Base-by-base conservation (phyloP, 306 rosid genomes). In the Pueraria montana region DNA sequence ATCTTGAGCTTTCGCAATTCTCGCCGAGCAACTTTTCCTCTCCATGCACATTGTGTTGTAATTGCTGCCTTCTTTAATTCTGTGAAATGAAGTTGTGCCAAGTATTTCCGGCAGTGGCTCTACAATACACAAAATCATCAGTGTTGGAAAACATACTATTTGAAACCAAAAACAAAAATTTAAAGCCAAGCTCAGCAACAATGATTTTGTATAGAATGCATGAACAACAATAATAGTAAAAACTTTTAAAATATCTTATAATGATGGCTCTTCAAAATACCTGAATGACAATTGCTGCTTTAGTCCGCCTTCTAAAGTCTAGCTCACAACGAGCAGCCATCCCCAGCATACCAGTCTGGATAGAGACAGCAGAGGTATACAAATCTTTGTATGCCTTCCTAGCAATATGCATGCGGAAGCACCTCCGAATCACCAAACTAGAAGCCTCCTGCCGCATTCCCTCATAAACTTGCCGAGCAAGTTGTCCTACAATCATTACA, bases 11-110 rank as follows among this genome's bases (percentile, higher is more conserved):
- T 87, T 77, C 89, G 88, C 64, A 95, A 79, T 82, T 93, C 92
- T 74, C 26, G 77, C 80, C 93, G 89, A 61, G 98, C 98, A 80
- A 90, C 83, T 89, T 77, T 90, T 90, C 92, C 97, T 88, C 97
- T 87, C 98, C 98, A 95, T 83, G 91, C 95, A 58, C 97, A 93
- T 76, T 95, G 97, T 11, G 95, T 93, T 61, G 89, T 58, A 78
- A 95, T 86, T 79, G 97, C 90, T 36, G 94, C 95, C 77, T 91
- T 90, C 97, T 86, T 93, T 74, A 88, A 83, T 79, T 71, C 77
- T 65, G 10, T 84, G 84, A 86, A 95, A 80, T 89, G 89, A 74
- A 82, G 87, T 50, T 27, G 89, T 27, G 93, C 95, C 83, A 90
- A 73, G 91, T 63, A 91, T 83, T 87, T 86, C 79, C 90, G 89